These are phyloP conservation scores for Leccinum griseonigrum DNA, from an alignment of 1,284 basidiomycete genomes.

Conservation along the genomic window DNA sequence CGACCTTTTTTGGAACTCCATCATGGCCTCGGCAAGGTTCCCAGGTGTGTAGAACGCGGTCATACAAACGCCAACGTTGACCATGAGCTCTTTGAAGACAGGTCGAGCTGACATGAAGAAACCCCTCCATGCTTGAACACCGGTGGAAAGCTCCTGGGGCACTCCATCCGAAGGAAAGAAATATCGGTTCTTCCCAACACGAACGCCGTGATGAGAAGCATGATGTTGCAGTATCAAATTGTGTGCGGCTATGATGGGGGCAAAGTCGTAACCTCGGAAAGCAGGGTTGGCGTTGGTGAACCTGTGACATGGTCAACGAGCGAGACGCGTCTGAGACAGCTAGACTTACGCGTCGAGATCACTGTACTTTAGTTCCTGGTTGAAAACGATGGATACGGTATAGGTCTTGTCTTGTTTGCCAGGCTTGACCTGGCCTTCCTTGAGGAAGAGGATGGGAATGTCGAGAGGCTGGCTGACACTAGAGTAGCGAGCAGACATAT, in stretches of 20 bases:
- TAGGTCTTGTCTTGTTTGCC: conserved; percentile 45
- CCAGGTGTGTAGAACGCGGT: conserved; percentile 67
- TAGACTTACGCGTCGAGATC: conserved; percentile 50
- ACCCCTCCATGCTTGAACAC: conserved; percentile 59
- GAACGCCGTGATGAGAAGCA: conserved; percentile 50
- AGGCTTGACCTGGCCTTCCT: conserved; percentile 51
- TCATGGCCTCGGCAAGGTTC: conserved; percentile 56
- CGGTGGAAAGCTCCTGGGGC: conserved; percentile 40
- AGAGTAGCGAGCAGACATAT: conserved; percentile 56
- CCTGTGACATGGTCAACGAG: conserved; percentile 35
- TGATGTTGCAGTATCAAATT: conserved; percentile 65
- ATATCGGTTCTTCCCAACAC: conserved; percentile 60
- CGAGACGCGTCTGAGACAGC: not conserved
- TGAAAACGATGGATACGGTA: conserved; percentile 48
- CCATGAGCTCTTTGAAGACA: conserved; percentile 61
- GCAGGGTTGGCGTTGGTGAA: conserved; percentile 46
- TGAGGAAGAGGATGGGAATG: conserved; percentile 48
- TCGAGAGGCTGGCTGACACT: conserved; percentile 47
- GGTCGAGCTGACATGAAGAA: conserved; percentile 69
- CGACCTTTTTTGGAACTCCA: conserved; percentile 43
- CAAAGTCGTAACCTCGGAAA: conserved; percentile 44
- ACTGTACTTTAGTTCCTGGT: conserved; percentile 42
- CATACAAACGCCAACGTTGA: conserved; percentile 75
- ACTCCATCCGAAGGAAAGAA: conserved; percentile 46
- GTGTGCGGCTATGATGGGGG: conserved; percentile 57